Percentiles rank a stretch among this genome's conserved stretches.
phyloP scores from a whole-genome alignment of 176 grass and related monocot genomes.

The Eleusine coracana region DNA sequence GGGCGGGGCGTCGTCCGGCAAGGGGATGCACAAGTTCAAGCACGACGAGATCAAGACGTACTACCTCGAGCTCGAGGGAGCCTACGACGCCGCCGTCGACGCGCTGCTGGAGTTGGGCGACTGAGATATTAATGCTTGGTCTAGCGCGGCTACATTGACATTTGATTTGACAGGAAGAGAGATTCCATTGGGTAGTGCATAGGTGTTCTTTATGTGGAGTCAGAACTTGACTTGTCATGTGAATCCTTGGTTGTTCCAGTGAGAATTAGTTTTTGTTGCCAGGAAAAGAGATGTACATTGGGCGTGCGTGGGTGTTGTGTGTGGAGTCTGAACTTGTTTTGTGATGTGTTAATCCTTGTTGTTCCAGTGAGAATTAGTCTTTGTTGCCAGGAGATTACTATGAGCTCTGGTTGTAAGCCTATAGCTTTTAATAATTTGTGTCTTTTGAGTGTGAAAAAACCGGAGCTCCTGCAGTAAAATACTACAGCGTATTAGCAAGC shows the following conservation, averaged over 20 bases:
- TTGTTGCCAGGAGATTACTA: background rate
- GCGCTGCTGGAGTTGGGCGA: background rate
- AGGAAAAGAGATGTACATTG: background rate
- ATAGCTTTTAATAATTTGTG: background rate
- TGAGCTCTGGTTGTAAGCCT: background rate
- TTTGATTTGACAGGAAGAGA: background rate
- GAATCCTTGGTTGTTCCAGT: background rate
- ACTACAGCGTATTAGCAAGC: background rate
- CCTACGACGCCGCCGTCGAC: background rate
- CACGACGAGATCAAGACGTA: slow-evolving; percentile 39
- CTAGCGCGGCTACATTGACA: background rate
- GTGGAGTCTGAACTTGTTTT: background rate
- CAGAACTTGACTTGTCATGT: background rate
- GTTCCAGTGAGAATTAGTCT: background rate
- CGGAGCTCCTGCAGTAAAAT: background rate
- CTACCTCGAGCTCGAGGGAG: slow-evolving; percentile 21
- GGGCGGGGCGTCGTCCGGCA: background rate
- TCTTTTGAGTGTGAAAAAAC: background rate
- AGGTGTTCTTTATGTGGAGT: background rate
- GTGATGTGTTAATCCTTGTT: background rate
- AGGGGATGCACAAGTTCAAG: slow-evolving; percentile 29
- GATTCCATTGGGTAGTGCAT: background rate
- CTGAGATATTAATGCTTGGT: background rate
- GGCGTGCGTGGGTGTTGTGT: background rate
- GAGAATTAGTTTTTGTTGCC: background rate